Conservation (phyloP, 2,329 filamentous ascomycete species). For the Orbilia brochopaga region DNA sequence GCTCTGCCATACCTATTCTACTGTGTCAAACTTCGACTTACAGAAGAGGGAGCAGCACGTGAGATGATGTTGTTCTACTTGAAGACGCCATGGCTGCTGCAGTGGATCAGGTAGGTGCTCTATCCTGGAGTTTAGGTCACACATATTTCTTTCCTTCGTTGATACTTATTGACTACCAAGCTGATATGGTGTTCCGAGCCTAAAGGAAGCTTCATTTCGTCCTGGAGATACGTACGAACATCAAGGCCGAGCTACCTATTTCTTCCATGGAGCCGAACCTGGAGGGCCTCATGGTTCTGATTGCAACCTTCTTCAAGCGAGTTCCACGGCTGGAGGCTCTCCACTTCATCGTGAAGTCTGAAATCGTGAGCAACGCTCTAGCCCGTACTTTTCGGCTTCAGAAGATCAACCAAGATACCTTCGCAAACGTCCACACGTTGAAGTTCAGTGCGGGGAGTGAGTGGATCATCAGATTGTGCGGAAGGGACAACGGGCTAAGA, state of each 20-base stretch:
- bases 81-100: constrained; percentile 15
- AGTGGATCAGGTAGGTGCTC: constrained; percentile 24
- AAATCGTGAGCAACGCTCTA: constrained; percentile 34
- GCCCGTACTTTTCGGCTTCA: constrained; percentile 11
- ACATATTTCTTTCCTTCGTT: neutral
- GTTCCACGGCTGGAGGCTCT: constrained; percentile 1
- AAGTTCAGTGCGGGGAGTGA: constrained; percentile 46
- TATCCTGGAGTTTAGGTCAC: neutral
- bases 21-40: constrained; percentile 10
- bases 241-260: constrained; percentile 13
- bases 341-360: constrained; percentile 36
- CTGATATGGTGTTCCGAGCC: too few species aligned
- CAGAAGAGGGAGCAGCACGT: constrained; percentile 18
- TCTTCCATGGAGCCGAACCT: constrained; percentile 33
- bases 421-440: constrained; percentile 21
- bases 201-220: constrained; percentile 26
- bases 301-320: constrained; percentile 11
- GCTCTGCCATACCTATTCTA: constrained; percentile 27
- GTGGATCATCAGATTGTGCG: constrained; percentile 40
- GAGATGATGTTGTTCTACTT: constrained; percentile 12
- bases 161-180: constrained; percentile 2
- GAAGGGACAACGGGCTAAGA: constrained; percentile 8
- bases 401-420: neutral
- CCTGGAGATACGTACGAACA: constrained; percentile 25
- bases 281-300: constrained; percentile 5